A percentile compares a stretch with the other conserved stretches of the same genome.
Evolutionary conservation across 2,329 filamentous ascomycete species (phyloP).

Genomic region (Neopestalotiopsis sp.): DNA sequence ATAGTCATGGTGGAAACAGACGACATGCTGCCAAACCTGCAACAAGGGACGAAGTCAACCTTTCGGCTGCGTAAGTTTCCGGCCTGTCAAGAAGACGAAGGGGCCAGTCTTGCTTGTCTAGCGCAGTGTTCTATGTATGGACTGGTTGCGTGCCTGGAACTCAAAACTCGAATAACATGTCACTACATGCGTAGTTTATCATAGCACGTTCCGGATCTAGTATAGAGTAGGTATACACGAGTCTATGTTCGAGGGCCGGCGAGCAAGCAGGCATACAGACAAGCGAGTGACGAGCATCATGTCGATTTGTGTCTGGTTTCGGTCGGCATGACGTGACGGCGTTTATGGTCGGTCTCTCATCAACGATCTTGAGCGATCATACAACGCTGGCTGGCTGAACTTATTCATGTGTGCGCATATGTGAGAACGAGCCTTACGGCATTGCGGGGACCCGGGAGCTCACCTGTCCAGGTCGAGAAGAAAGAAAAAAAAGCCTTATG

Average conservation of each 20-base stretch:
- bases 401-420: neutral
- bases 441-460: neutral
- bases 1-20: constrained; percentile 2
- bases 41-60: constrained; percentile 13
- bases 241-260: neutral
- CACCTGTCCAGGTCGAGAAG: neutral
- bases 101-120: neutral
- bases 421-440: neutral
- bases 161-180: neutral
- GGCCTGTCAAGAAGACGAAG: neutral
- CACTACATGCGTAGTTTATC: neutral
- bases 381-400: neutral
- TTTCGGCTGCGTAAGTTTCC: constrained; percentile 11
- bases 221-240: neutral
- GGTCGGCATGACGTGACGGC: neutral
- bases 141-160: neutral
- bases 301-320: neutral
- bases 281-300: no score
- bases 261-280: neutral
- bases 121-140: neutral
- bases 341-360: neutral
- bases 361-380: neutral
- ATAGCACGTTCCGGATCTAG: neutral
- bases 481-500: neutral
- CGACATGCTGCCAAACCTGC: constrained; percentile 12